Base-by-base conservation (phyloP, 352 stramenopile genomes). In the Phytopythium ostracodes region DNA sequence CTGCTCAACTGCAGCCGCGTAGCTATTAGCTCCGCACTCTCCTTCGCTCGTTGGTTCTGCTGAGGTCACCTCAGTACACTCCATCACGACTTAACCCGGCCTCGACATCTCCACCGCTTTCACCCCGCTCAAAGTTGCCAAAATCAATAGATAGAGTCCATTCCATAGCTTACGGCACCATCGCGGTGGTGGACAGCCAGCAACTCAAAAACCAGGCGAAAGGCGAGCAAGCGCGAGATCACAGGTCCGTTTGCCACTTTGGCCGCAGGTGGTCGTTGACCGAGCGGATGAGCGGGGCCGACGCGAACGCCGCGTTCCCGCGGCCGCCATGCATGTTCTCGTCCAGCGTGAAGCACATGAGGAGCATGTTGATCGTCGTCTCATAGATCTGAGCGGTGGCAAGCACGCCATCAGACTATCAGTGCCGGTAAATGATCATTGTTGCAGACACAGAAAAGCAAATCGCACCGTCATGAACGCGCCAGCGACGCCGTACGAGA, bases 261-360 rank as follows among this genome's bases (percentile, higher is more conserved):
- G 85, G 85, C 33, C 82, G 81, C 57, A 94, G 69, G 60, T 94
- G 84, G 64, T 92, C 82, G 59, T 94, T 90, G 46, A 94, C 80
- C 4, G 79, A 92, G 29, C 76, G 83, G 40, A 89, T 84, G 22
- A 94, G 63, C 15, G 81, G 71, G 1, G 75, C 79, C 8, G 84
- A 81, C 0, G 85, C 83, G 60, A 84, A 86, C 2, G 69, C 71
- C 1, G 81, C 75, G 57, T 89, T 92, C n/a, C 81, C 81, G 9
- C 82, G 79, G 22, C 85, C 85, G 38, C 85, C 85, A 61, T 94
- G 77, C 67, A 91, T 77, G 59, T 89, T 91, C 57, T 94, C 85
- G 50, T 94, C 85, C 60, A 94, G 68, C 17, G 83, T 92, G 63
- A 94, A 94, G 60, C 85, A 92, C 77, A 94, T 83, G 50, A 94